Conservation (phyloP, 2,329 filamentous ascomycete species). For the Fusarium cicatricum region DNA sequence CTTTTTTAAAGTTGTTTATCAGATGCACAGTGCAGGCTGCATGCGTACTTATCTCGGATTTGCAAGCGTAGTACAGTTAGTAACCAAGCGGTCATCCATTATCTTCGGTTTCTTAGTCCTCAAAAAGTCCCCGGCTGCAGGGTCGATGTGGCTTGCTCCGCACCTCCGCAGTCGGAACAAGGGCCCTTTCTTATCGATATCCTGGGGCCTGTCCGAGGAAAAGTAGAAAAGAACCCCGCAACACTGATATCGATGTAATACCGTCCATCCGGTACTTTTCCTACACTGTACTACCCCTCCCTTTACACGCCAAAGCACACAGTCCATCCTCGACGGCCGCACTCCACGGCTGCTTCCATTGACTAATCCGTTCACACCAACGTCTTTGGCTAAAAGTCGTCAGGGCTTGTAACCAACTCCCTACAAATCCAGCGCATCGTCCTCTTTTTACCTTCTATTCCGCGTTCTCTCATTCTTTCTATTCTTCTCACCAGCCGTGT, state of each 20-base stretch:
- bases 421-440: constrained; percentile 30
- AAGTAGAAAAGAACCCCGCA: constrained; percentile 42
- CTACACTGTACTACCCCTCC: constrained; percentile 23
- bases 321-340: constrained; percentile 19
- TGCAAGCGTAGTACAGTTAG: not conserved
- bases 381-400: constrained; percentile 37
- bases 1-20: constrained; percentile 19
- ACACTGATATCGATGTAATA: constrained; percentile 36
- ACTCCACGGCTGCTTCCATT: constrained; percentile 32
- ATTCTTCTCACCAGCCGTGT: constrained; percentile 2
- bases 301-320: constrained; percentile 6
- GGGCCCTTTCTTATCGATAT: constrained; percentile 32
- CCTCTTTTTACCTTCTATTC: constrained; percentile 2
- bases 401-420: constrained; percentile 20
- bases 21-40: constrained; percentile 8
- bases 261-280: constrained; percentile 17
- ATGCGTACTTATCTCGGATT: not conserved
- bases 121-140: constrained; percentile 13
- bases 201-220: constrained; percentile 36
- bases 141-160: constrained; percentile 35
- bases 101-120: constrained; percentile 4
- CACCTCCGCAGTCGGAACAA: constrained; percentile 43
- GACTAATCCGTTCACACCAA: constrained; percentile 41
- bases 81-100: constrained; percentile 27
- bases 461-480: constrained; percentile 4